Conservation (phyloP, 805 yeast species). For the Saturnispora quitensis region DNA sequence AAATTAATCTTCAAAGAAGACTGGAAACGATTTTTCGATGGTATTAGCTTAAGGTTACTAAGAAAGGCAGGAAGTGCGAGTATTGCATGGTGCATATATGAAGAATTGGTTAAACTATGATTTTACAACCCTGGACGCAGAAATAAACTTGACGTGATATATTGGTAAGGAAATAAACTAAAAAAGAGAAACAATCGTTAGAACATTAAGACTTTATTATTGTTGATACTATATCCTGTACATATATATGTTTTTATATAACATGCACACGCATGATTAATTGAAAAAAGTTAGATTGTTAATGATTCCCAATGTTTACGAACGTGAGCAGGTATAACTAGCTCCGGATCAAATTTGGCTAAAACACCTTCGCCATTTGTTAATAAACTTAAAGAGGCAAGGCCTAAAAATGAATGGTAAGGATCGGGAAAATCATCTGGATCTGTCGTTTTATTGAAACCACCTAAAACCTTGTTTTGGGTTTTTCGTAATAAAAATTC, state of each 20-base stretch:
- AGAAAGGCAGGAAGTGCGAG: conserved; percentile 90
- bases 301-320: conserved; percentile 14
- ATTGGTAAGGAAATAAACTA: neutral
- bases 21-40: conserved; percentile 60
- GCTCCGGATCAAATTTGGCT: conserved; percentile 13
- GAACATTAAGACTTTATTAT: neutral
- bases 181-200: neutral
- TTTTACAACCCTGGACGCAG: neutral
- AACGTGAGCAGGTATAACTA: conserved; percentile 20
- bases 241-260: neutral
- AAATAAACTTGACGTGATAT: neutral
- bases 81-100: conserved; percentile 95
- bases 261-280: neutral
- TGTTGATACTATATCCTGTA: neutral
- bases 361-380: conserved; percentile 11
- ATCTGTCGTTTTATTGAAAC: conserved; percentile 57
- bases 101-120: conserved; percentile 56
- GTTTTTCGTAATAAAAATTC: conserved; percentile 44
- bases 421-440: conserved; percentile 57
- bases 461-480: conserved; percentile 61
- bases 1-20: conserved; percentile 37
- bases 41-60: conserved; percentile 68
- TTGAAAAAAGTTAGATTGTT: neutral
- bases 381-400: conserved; percentile 41
- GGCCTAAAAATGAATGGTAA: conserved; percentile 53